phyloP scores from a whole-genome alignment of 2,329 filamentous ascomycete genomes.

The Colletotrichum sojae region DNA sequence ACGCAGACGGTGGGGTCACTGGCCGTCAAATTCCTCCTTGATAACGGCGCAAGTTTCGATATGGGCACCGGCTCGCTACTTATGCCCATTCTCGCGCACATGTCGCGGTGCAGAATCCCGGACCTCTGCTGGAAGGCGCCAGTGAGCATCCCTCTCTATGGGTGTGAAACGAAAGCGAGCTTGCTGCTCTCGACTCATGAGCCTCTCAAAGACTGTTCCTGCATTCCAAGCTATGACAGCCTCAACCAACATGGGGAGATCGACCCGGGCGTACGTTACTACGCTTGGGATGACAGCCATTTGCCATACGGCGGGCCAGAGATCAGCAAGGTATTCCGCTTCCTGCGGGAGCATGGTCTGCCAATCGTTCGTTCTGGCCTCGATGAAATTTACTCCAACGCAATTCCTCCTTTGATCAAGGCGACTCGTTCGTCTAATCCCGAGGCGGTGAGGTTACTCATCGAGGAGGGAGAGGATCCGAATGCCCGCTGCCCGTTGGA shows the following conservation, averaged over 20 bases:
- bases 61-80: slow-evolving; percentile 1
- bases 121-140: background rate
- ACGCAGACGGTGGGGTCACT: slow-evolving; percentile 11
- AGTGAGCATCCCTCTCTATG: background rate
- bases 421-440: background rate
- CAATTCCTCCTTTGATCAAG: slow-evolving; percentile 6
- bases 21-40: slow-evolving; percentile 11
- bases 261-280: background rate
- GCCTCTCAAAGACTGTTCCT: slow-evolving; percentile 5
- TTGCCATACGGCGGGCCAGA: slow-evolving; percentile 2
- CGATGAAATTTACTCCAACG: background rate
- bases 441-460: slow-evolving; percentile 4
- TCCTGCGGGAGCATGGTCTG: background rate
- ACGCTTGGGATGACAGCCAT: background rate
- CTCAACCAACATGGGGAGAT: background rate
- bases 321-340: slow-evolving; percentile 1
- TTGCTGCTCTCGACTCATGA: background rate
- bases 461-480: background rate
- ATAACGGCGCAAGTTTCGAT: slow-evolving; percentile 3
- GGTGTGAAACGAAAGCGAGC: background rate
- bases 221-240: slow-evolving; percentile 16
- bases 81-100: background rate
- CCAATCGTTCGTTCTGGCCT: slow-evolving; percentile 1
- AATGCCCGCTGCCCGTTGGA: background rate
- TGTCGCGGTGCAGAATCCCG: background rate